Conservation (phyloP, 495 filamentous ascomycete species). For the Rhypophila decipiens region DNA sequence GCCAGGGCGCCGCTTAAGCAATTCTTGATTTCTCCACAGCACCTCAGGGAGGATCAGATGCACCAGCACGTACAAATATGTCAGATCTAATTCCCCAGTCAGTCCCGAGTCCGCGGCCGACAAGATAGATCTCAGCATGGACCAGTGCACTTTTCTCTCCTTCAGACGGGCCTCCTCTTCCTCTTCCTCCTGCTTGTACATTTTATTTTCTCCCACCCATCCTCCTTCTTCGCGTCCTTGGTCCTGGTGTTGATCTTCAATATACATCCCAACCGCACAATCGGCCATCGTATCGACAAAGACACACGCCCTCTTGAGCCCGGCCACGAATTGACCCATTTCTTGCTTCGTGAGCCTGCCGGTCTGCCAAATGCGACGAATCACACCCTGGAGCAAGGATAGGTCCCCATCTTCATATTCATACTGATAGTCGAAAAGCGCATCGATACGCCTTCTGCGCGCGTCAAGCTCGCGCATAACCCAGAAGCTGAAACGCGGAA, state of each 20-base stretch:
- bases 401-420: no score
- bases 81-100: no score
- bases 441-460: constrained; percentile 12
- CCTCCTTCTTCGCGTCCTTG: neutral
- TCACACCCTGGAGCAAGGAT: no score
- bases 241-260: neutral
- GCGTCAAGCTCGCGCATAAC: constrained; percentile 21
- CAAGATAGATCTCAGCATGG: neutral
- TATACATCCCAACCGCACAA: constrained; percentile 5
- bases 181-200: neutral
- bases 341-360: neutral
- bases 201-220: neutral
- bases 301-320: constrained; percentile 5
- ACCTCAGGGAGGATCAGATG: neutral
- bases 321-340: constrained; percentile 1
- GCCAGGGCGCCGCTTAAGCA: no score
- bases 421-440: no score
- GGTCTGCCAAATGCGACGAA: neutral
- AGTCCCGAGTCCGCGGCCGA: neutral
- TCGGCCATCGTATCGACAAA: constrained; percentile 2
- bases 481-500: constrained; percentile 10
- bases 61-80: neutral
- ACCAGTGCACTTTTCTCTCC: neutral
- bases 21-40: neutral
- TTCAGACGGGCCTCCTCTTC: neutral